These are phyloP conservation scores for Thelephora aurantiotincta DNA, from an alignment of 768 basidiomycete species.

Conservation along the genomic window DNA sequence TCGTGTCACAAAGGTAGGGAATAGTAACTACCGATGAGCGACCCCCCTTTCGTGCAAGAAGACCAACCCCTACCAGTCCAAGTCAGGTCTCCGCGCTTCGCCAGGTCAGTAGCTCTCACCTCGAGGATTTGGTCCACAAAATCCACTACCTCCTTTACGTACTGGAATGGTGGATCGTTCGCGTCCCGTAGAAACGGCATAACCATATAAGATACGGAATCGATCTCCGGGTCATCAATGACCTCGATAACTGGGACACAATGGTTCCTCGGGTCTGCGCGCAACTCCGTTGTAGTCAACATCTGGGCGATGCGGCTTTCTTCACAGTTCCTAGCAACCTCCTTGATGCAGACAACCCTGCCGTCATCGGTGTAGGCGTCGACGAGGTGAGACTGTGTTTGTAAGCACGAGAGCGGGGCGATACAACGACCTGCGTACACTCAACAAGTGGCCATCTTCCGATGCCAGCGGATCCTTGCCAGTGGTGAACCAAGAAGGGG, in stretches of 20 bases:
- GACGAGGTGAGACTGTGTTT: conserved; percentile 6
- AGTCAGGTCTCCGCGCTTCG: no score
- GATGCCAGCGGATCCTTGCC: neutral
- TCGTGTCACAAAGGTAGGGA: neutral
- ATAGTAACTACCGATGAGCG: conserved; percentile 11
- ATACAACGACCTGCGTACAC: neutral
- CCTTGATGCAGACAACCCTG: conserved; percentile 17
- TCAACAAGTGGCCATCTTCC: conserved; percentile 1
- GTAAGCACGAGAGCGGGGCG: neutral
- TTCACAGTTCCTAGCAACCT: conserved; percentile 1
- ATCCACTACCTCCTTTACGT: conserved; percentile 12
- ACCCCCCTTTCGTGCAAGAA: conserved; percentile 13
- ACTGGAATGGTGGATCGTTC: conserved; percentile 13
- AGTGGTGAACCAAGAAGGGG: conserved; percentile 15
- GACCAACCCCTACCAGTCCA: conserved; percentile 9
- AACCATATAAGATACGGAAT: conserved; percentile 7
- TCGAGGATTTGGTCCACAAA: conserved; percentile 13
- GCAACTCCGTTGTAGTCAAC: neutral
- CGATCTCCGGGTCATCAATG: conserved; percentile 7
- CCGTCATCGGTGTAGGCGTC: conserved; percentile 20
- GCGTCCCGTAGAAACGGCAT: conserved; percentile 15
- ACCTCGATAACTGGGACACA: conserved; percentile 12
- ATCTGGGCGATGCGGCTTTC: conserved; percentile 9
- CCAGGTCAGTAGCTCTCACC: neutral
- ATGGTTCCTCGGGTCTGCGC: conserved; percentile 11